Evolutionary conservation across 345 rosid species (phyloP), one percentile per base, ranked within the genome.

Genomic region (Syzygium aromaticum): DNA sequence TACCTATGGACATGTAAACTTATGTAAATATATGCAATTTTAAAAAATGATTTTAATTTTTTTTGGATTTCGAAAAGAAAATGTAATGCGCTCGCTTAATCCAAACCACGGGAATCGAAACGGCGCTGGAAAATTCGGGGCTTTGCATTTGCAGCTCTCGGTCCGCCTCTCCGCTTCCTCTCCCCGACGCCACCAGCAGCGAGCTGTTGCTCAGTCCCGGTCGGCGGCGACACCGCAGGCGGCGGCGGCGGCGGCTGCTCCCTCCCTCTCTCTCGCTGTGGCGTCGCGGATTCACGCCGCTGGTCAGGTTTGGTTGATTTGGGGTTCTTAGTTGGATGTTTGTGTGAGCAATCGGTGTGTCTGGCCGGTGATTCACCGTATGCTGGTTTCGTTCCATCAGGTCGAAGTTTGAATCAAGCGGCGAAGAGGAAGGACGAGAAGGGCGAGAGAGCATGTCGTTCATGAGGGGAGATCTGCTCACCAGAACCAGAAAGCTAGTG

Each of bases 381-480:
- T 17, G 80, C 80, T 5, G 25, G 25, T 73, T 73, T 73, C 80
- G 46, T 33, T 33, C 80, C 13, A 2, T 73, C 80, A 9, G 80
- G 21, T 19, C 19, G 80, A 33, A 33, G 80, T 5, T 40, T 40
- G 25, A 33, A 33, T 33, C 5, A 5, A 73, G 80, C 25, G 19
- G 80, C 46, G 23, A 33, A 73, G 11, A 43, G 25, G 49, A 5
- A 33, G 80, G 14, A 0, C 49, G 80, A 43, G 40, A 13, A 38
- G 85, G 89, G 89, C 86, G 89, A 64, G 57, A 94, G 51, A 94
- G 51, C 19, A 89, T 95, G 99, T 95, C 96, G 90, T 96, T 93
- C 93, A 93, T 90, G 98, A 96, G 91, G 91, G 99, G 99, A 87
- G 95, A 97, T 91, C 86, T 97, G 86, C 94, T 97, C 6, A 86